These are phyloP conservation scores for Leccinum sublutescens DNA, from an alignment of 768 basidiomycete species.

Conservation along the genomic window DNA sequence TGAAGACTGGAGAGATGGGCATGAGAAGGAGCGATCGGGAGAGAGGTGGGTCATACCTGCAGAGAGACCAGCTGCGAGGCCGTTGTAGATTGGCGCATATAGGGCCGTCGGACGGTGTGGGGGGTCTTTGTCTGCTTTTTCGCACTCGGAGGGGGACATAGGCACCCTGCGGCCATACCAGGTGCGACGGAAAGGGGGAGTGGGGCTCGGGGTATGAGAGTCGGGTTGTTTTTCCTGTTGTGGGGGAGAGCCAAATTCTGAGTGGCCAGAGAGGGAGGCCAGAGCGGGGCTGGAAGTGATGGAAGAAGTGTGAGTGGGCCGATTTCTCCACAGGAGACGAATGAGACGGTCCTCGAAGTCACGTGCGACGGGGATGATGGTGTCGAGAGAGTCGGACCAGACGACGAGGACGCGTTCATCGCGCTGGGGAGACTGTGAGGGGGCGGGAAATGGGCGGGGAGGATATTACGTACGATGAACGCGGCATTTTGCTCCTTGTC, in stretches of 20 bases:
- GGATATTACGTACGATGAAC: constrained; percentile 60
- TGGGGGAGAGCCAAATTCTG: constrained; percentile 24
- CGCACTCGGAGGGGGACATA: constrained; percentile 32
- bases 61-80: constrained; percentile 28
- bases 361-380: constrained; percentile 53
- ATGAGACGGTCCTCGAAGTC: constrained; percentile 61
- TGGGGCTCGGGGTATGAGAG: constrained; percentile 19
- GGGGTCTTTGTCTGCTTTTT: constrained; percentile 23
- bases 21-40: neutral
- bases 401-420: constrained; percentile 86
- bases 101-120: constrained; percentile 19
- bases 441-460: neutral
- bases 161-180: constrained; percentile 62
- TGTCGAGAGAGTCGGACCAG: constrained; percentile 80
- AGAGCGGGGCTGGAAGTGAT: constrained; percentile 28
- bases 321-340: constrained; percentile 51
- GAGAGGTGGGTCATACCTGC: constrained; percentile 9
- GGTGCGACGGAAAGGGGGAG: constrained; percentile 41
- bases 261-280: constrained; percentile 39
- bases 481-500: constrained; percentile 45
- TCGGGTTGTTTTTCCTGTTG: constrained; percentile 15
- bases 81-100: constrained; percentile 30
- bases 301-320: constrained; percentile 22
- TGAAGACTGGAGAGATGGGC: constrained; percentile 46
- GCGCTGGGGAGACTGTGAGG: constrained; percentile 41